phyloP scores from a whole-genome alignment of 1,284 basidiomycete species.

The Austroboletus niveus region DNA sequence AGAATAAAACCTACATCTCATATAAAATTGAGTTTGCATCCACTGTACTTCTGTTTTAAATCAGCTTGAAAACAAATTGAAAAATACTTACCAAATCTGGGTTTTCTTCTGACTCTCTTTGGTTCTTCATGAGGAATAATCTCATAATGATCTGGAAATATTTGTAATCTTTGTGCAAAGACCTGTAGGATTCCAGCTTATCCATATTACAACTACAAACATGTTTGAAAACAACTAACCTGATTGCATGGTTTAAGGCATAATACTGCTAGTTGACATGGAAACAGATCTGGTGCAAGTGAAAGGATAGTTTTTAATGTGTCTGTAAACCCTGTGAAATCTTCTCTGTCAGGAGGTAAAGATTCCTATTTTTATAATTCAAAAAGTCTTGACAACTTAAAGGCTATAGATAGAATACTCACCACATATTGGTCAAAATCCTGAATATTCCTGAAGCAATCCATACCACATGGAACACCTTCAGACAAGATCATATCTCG shows the following conservation, averaged over 20 bases:
- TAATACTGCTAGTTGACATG: slow-evolving; percentile 39
- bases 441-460: slow-evolving; percentile 40
- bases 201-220: not conserved
- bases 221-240: slow-evolving; percentile 20
- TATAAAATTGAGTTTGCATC: not conserved
- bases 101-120: slow-evolving; percentile 1
- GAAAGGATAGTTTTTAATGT: slow-evolving; percentile 33
- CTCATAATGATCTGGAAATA: slow-evolving; percentile 27
- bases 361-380: too few relatives aligned
- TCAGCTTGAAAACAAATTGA: not conserved
- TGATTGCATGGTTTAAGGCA: slow-evolving; percentile 39
- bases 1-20: slow-evolving; percentile 12
- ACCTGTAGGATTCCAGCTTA: not conserved
- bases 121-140: not conserved
- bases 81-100: slow-evolving; percentile 16
- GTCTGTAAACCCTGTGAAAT: slow-evolving; percentile 11
- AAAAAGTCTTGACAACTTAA: too few relatives aligned
- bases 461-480: slow-evolving; percentile 35
- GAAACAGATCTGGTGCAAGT: slow-evolving; percentile 36
- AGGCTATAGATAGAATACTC: not conserved
- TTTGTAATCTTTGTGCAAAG: slow-evolving; percentile 21
- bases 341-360: slow-evolving; percentile 7
- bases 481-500: slow-evolving; percentile 30
- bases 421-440: slow-evolving; percentile 23
- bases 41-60: slow-evolving; percentile 12